Evolutionary conservation across 1,284 basidiomycete genomes (phyloP), one percentile per base, ranked within the genome.

Genomic region (Gomphus bonarii): DNA sequence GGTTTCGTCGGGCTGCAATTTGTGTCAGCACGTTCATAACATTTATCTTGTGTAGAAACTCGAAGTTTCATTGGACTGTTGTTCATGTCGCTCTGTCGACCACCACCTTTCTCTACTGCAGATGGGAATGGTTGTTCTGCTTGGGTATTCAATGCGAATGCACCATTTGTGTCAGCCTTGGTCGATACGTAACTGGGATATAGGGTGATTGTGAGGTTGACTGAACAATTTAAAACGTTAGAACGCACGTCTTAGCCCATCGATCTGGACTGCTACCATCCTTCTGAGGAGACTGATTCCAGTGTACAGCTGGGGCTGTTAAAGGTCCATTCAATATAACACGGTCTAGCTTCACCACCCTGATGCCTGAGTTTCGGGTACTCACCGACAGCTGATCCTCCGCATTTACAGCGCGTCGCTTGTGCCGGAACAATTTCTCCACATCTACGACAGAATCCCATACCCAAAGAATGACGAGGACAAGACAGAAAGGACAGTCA

Each of bases 401-500:
- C 88, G 69, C 87, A 90, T 70, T 80, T 84, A 69, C 87, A 88
- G 56, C 82, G 81, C 50, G 71, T 68, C 47, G 80, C 82, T 47
- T 57, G 55, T 25, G 36, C 28, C 2, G 74, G 65, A 30, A 89
- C 86, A 60, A 90, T 88, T 61, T 89, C 84, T 60, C 87, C 88
- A 63, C 87, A 90, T 68, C 85, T 76, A 61, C 85, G 77, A 70
- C 88, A 90, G 63, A 89, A 90, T 28, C 83, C 85, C 87, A 90
- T 89, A 30, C 30, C 47, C 7, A 20, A 51, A 3, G n/a, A 50
- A 38, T 18, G 46, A n/a, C 16, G 30, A 22, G 25, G 31, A 43
- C 10, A 42, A 43, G 40, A n/a, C 11, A 33, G n/a, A 31, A 36
- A 33, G 36, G n/a, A 9, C 3, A 33, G 25, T 36, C 11, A 51